Evolutionary conservation across 768 basidiomycete genomes (phyloP).

Genomic region (Termitomyces sp.): DNA sequence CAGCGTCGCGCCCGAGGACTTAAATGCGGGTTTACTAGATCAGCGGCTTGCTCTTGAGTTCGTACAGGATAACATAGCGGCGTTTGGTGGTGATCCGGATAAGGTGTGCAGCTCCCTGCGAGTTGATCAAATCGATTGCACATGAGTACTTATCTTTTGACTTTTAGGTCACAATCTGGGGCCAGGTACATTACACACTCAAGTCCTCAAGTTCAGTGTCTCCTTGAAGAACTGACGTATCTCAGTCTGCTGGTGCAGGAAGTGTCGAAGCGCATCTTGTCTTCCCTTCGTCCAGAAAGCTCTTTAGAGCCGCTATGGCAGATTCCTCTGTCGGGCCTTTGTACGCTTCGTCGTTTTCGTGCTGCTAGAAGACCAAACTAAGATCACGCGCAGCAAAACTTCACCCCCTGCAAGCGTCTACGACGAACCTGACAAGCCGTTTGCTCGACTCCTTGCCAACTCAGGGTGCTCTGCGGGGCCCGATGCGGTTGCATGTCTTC

Average conservation of each 20-base stretch:
- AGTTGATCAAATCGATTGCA: too few relatives aligned
- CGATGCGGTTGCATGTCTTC: slow-evolving; percentile 39
- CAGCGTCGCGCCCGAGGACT: slow-evolving; percentile 40
- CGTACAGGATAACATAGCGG: slow-evolving; percentile 58
- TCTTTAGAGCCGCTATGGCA: slow-evolving; percentile 51
- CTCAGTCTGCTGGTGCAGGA: slow-evolving; percentile 51
- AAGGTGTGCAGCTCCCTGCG: slow-evolving; percentile 32
- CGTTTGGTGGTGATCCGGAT: slow-evolving; percentile 60
- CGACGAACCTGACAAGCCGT: slow-evolving; percentile 50
- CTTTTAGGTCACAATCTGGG: slow-evolving; percentile 52
- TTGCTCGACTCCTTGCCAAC: slow-evolving; percentile 38
- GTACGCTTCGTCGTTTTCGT: slow-evolving; percentile 30
- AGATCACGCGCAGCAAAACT: slow-evolving; percentile 42
- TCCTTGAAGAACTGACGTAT: background rate
- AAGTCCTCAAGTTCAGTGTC: background rate
- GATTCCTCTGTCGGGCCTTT: slow-evolving; percentile 54
- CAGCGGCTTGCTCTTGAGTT: slow-evolving; percentile 57
- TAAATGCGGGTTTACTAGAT: slow-evolving; percentile 60
- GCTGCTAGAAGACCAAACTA: background rate
- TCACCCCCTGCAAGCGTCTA: slow-evolving; percentile 41
- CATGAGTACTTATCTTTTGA: background rate
- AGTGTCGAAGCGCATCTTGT: slow-evolving; percentile 45
- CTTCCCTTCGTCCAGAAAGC: slow-evolving; percentile 29
- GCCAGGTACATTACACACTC: slow-evolving; percentile 16
- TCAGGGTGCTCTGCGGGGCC: slow-evolving; percentile 51